These are phyloP conservation scores for Xylaria sp. DNA, from an alignment of 2,329 filamentous ascomycete genomes.

Conservation along the genomic window DNA sequence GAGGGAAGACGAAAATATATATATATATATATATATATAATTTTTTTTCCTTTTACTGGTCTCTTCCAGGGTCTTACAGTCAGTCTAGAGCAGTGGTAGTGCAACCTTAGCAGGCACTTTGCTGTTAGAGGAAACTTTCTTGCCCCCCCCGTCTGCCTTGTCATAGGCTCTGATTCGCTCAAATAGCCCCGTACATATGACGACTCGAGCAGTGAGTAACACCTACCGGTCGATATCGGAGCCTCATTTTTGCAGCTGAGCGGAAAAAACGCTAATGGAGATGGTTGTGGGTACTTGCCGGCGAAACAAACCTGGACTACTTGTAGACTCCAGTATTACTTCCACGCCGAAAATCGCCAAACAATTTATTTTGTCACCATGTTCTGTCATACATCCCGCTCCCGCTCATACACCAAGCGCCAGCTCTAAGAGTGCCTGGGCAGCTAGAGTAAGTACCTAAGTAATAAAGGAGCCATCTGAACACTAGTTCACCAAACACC, in stretches of 20 bases:
- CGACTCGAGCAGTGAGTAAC: conserved; percentile 9
- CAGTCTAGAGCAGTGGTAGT: background rate
- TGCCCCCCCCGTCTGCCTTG: background rate
- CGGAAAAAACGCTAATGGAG: background rate
- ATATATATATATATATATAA: too few relatives aligned
- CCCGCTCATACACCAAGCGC: background rate
- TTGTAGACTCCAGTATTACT: background rate
- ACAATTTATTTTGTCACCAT: conserved; percentile 12
- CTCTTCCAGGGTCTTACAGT: background rate
- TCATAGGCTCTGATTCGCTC: conserved; percentile 16
- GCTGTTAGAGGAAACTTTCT: background rate
- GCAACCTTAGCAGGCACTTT: background rate
- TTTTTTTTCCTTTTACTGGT: too few relatives aligned
- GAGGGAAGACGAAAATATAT: too few relatives aligned
- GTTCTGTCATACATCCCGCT: conserved; percentile 1
- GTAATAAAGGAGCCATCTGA: background rate
- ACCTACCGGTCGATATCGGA: conserved; percentile 20
- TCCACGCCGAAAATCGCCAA: conserved; percentile 22
- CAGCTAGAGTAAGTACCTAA: background rate
- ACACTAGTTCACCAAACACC: background rate
- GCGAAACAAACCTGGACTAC: background rate
- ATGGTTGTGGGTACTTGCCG: conserved; percentile 15
- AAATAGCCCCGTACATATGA: conserved; percentile 9
- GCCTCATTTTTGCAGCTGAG: conserved; percentile 9
- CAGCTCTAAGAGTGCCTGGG: background rate